Conservation (phyloP, 1,284 basidiomycete genomes). For the Mycena sp. region DNA sequence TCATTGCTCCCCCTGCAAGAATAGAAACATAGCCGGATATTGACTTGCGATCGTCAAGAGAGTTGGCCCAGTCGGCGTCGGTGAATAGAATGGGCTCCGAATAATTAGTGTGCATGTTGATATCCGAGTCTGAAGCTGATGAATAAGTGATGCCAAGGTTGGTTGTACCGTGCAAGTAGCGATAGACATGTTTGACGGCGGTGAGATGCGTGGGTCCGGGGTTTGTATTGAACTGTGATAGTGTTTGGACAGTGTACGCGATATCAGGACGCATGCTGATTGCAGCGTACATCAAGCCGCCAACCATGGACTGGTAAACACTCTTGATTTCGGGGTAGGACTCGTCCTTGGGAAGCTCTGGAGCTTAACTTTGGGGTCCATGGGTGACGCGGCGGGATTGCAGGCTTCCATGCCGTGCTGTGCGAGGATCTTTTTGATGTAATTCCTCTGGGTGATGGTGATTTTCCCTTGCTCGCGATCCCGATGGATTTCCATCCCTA, state of each 20-base stretch:
- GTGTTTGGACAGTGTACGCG: slow-evolving; percentile 20
- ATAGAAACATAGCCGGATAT: slow-evolving; percentile 25
- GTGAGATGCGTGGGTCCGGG: slow-evolving; percentile 17
- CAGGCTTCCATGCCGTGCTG: slow-evolving; percentile 16
- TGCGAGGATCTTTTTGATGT: slow-evolving; percentile 16
- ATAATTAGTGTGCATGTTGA: slow-evolving; percentile 13
- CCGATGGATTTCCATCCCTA: slow-evolving; percentile 25
- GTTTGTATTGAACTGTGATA: slow-evolving; percentile 11
- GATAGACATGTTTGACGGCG: slow-evolving; percentile 15
- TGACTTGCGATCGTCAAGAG: slow-evolving; percentile 6
- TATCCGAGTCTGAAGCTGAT: neutral
- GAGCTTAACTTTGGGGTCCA: slow-evolving; percentile 25
- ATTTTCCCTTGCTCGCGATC: neutral
- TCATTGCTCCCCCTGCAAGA: slow-evolving; percentile 6
- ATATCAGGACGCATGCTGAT: slow-evolving; percentile 27
- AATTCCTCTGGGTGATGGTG: slow-evolving; percentile 15
- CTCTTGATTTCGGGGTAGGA: slow-evolving; percentile 4
- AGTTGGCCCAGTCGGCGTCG: slow-evolving; percentile 25
- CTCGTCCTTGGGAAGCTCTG: neutral
- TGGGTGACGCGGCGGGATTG: slow-evolving; percentile 20
- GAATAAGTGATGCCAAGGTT: slow-evolving; percentile 23
- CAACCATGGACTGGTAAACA: slow-evolving; percentile 21
- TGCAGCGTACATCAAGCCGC: slow-evolving; percentile 19
- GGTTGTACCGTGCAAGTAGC: slow-evolving; percentile 11
- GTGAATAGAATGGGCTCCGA: slow-evolving; percentile 7